Evolutionary conservation across 1,284 basidiomycete species (phyloP), one percentile per base, ranked within the genome.

Genomic region (Papiliotrema fonsecae): DNA sequence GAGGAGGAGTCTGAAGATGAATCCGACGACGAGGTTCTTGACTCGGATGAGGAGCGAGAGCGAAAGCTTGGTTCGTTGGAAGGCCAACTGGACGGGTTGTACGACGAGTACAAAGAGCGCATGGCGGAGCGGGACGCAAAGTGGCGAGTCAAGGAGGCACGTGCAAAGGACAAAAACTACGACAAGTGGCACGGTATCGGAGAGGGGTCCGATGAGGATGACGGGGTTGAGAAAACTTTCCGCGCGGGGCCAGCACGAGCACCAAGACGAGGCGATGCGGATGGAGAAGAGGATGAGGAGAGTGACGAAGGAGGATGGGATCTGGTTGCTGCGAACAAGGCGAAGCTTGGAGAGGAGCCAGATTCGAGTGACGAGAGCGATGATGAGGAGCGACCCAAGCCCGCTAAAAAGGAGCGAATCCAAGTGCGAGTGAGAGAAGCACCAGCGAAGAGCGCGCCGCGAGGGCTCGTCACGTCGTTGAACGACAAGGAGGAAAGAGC

Each of bases 121-220:
- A 75, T 90, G 76, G 79, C 82, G 49, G 90, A 93, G 67, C 80
- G 84, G 47, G 93, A 98, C 70, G 81, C 88, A 34, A 97, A 97
- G 75, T 90, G 81, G 77, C 89, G 84, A 65, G 90, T 87, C 41
- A 85, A 85, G 71, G 86, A 96, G 72, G 82, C 85, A 9, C 79
- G 91, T 47, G 77, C 81, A 63, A 86, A 85, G 69, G 84, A 85
- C 66, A 82, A 82, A 60, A 81, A 82, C 62, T 78, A 79, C 46
- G 77, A 72, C 65, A 83, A 83, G 54, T 96, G 91, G 90, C 72
- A 74, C 49, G 92, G 92, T 9, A 83, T 93, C 57, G 55, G 62
- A 42, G 67, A 72, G n/a, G 69, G 64, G 16, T 60, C 60, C 45
- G 65, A 63, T 19, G 67, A 68, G 32, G 66, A 68, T 34, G 67